Conservation (phyloP, 2,329 filamentous ascomycete species). For the Venturia pyrina region DNA sequence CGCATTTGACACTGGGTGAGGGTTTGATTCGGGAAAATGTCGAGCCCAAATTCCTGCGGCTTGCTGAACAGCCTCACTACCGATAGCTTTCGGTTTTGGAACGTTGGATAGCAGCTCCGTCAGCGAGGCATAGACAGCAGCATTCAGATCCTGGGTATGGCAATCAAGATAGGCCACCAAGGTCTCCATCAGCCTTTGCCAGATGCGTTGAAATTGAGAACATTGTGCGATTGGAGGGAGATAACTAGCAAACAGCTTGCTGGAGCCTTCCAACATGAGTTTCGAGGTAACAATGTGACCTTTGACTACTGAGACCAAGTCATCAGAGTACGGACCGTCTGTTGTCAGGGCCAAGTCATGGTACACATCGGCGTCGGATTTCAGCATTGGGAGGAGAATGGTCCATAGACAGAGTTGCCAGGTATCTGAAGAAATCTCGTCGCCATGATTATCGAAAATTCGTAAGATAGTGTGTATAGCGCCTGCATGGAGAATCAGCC, state of each 20-base stretch:
- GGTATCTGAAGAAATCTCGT: constrained; percentile 63
- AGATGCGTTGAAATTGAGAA: constrained; percentile 59
- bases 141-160: constrained; percentile 30
- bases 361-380: background rate
- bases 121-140: constrained; percentile 32
- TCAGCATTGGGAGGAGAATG: constrained; percentile 69
- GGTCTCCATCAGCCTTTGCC: constrained; percentile 62
- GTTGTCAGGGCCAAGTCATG: background rate
- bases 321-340: constrained; percentile 5
- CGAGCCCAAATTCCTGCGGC: constrained; percentile 25
- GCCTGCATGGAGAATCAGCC: constrained; percentile 49
- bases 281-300: constrained; percentile 30
- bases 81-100: constrained; percentile 18
- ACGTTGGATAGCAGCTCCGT: constrained; percentile 28
- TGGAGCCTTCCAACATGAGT: constrained; percentile 49
- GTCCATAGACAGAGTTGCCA: constrained; percentile 77
- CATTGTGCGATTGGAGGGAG: constrained; percentile 61
- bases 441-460: constrained; percentile 86
- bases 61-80: constrained; percentile 21
- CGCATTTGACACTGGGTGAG: constrained; percentile 17
- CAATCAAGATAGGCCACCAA: constrained; percentile 44
- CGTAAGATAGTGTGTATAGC: constrained; percentile 84
- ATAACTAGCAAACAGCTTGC: constrained; percentile 64
- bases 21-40: constrained; percentile 22
- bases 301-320: constrained; percentile 17